These are phyloP conservation scores for Ceratobasidium sp. DNA, from an alignment of 1,284 basidiomycete genomes.

Conservation along the genomic window DNA sequence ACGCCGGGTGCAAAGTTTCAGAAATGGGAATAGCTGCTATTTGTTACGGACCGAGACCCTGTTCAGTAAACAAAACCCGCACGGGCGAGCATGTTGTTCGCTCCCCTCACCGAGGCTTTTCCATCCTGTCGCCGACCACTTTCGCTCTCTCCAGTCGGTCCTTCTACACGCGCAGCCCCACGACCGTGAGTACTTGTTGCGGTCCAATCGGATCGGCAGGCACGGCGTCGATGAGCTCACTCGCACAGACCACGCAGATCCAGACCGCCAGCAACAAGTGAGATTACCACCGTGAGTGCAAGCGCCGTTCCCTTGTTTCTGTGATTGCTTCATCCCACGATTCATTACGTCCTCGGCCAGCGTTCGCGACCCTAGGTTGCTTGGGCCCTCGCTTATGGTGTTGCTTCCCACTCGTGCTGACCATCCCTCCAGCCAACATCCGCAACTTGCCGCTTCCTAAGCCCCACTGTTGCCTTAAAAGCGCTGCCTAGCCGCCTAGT, in stretches of 20 bases:
- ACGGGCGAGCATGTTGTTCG: neutral
- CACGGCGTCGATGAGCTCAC: no score
- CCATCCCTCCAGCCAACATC: slow-evolving; percentile 7
- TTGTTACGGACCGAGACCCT: slow-evolving; percentile 32
- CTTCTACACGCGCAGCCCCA: neutral
- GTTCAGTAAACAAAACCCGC: slow-evolving; percentile 37
- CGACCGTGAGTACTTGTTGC: neutral
- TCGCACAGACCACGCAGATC: no score
- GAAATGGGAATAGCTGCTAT: slow-evolving; percentile 8
- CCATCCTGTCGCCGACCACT: no score
- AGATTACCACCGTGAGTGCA: no score
- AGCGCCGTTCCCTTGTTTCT: no score
- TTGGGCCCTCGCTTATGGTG: slow-evolving; percentile 5
- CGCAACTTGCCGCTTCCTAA: slow-evolving; percentile 8
- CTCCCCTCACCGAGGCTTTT: neutral
- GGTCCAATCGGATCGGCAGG: neutral
- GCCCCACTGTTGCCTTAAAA: slow-evolving; percentile 27
- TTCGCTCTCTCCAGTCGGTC: neutral
- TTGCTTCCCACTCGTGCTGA: slow-evolving; percentile 6
- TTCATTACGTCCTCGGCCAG: neutral
- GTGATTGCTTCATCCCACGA: neutral
- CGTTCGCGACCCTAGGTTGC: neutral
- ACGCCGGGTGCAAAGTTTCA: slow-evolving; percentile 27
- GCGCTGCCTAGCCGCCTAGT: slow-evolving; percentile 6
- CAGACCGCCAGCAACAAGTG: no score